A percentile compares a stretch with the other conserved stretches of the same genome.
These are phyloP conservation scores for Citrullus colocynthis DNA, from an alignment of 306 rosid species.

Conservation along the genomic window DNA sequence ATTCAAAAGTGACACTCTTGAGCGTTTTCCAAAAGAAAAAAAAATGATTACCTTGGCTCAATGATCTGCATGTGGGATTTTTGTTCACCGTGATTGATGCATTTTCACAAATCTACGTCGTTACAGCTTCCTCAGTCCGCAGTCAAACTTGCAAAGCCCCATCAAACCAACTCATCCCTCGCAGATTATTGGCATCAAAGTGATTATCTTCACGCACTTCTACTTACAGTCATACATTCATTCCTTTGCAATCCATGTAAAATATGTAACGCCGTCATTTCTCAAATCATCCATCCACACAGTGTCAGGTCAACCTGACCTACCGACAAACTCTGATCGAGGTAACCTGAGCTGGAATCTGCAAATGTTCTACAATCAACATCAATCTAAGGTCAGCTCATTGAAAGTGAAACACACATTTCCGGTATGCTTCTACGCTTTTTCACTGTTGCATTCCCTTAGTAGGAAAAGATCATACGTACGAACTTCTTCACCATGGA, in stretches of 20 bases:
- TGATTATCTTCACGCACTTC: background rate
- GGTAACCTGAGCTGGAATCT: background rate
- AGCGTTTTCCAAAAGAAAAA: too few species aligned
- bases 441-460: background rate
- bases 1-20: too few species aligned
- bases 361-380: background rate
- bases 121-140: background rate
- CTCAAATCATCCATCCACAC: background rate
- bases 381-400: background rate
- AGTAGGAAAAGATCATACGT: background rate
- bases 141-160: background rate
- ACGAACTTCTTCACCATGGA: background rate
- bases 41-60: too few species aligned
- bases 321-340: background rate
- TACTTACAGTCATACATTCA: background rate
- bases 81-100: slow-evolving; percentile 5
- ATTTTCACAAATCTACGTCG: background rate
- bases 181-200: background rate
- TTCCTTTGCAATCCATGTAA: background rate
- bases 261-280: background rate
- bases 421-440: background rate
- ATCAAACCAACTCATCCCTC: background rate
- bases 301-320: background rate
- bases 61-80: background rate
- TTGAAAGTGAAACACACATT: slow-evolving; percentile 1